Evolutionary conservation across 345 rosid genomes (phyloP), one percentile per base, ranked within the genome.

Genomic region (Lepidium sativum): DNA sequence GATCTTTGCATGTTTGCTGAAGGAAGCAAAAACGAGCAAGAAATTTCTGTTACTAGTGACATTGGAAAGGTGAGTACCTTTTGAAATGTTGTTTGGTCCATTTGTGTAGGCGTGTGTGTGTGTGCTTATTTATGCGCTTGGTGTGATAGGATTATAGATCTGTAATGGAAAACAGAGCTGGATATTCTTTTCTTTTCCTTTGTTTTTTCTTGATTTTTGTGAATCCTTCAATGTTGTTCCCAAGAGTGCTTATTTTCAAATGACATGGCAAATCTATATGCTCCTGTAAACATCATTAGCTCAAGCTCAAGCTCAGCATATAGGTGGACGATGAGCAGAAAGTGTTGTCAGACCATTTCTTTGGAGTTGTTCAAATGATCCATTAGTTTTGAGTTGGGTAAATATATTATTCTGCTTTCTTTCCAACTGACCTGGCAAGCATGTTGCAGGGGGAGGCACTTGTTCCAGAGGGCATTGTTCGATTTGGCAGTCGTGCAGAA

Each of bases 1-100:
- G 99, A 94, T 64, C 96, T 94, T 45, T 86, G 97, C 74, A 94
- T 94, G 99, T 94, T 87, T 75, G 99, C 97, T 37, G 96, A 89
- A 83, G 99, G 97, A 43, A 89, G 90, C 72, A 89, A 80, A 83
- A 89, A 94, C 54, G 96, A 89, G 83, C 99, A 86, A 81, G 96
- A 89, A 69, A 87, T 94, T 50, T 82, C 84, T 57, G 95, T 86
- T 25, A 92, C 83, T 40, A 92, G 96, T 48, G 81, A 87, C 61
- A 54, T 45, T 40, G 99, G 95, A 38, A 90, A 94, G 96, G 96
- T 86, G 5, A 47, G 54, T 21, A 1, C 20, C 8, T 42, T 43
- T 48, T 20, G 21, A 13, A 21, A n/a, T 23, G 39, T 0, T 56
- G n/a, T 8, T 3, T 54, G 17, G 15, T 13, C 15, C 16, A 5